These are phyloP conservation scores for Cryptomeria japonica DNA, from an alignment of 75 land plant genomes.

Conservation along the genomic window DNA sequence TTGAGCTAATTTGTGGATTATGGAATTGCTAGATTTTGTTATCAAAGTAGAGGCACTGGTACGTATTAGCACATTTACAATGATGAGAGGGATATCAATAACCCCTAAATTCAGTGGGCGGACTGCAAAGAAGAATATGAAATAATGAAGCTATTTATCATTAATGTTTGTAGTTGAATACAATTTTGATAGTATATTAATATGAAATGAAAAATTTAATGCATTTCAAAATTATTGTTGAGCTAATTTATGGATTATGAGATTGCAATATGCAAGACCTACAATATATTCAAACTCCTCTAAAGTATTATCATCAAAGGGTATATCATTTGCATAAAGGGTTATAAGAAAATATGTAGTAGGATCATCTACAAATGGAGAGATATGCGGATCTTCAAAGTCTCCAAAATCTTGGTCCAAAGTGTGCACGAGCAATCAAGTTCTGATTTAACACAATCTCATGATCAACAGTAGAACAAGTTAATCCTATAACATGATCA, in stretches of 20 bases:
- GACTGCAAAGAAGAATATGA: not conserved
- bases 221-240: not conserved
- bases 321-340: too few relatives aligned
- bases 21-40: not conserved
- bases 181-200: not conserved
- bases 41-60: not conserved
- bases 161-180: not conserved
- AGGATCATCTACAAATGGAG: too few relatives aligned
- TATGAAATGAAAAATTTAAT: not conserved
- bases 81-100: not conserved
- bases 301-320: too few relatives aligned
- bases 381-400: too few relatives aligned
- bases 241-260: not conserved
- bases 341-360: too few relatives aligned
- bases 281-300: too few relatives aligned
- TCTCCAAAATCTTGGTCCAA: too few relatives aligned
- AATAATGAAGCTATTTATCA: not conserved
- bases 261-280: too few relatives aligned
- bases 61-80: not conserved
- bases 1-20: not conserved
- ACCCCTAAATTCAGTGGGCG: not conserved
- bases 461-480: too few relatives aligned
- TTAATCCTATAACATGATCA: too few relatives aligned
- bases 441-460: too few relatives aligned
- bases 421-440: too few relatives aligned